These are phyloP conservation scores for Beauveria sp. DNA, from an alignment of 2,329 filamentous ascomycete genomes.

Conservation along the genomic window DNA sequence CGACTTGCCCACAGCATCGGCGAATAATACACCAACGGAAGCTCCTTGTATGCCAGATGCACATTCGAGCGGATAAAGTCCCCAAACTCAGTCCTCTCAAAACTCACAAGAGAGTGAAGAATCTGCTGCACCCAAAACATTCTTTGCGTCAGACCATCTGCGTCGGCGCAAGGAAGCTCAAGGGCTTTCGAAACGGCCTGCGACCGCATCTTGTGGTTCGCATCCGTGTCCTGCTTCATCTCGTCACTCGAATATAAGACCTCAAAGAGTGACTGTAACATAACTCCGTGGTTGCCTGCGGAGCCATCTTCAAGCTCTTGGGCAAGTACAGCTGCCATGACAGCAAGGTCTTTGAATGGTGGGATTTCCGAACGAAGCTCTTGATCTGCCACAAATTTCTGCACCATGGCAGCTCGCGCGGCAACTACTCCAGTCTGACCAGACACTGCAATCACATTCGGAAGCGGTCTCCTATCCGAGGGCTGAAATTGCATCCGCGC, in stretches of 20 bases:
- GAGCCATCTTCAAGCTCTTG: background rate
- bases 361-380: background rate
- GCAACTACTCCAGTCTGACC: slow-evolving; percentile 11
- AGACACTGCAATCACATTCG: slow-evolving; percentile 16
- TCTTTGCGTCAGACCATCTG: slow-evolving; percentile 17
- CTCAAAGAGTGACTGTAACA: background rate
- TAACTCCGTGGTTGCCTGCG: background rate
- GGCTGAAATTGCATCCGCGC: slow-evolving; percentile 21
- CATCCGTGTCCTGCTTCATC: background rate
- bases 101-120: slow-evolving; percentile 13
- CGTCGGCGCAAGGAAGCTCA: slow-evolving; percentile 12
- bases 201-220: background rate
- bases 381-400: background rate
- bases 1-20: slow-evolving; percentile 15
- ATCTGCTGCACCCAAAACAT: slow-evolving; percentile 24
- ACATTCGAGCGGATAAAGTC: slow-evolving; percentile 16
- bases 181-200: slow-evolving; percentile 7
- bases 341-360: background rate
- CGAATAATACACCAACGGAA: slow-evolving; percentile 22
- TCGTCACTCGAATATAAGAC: background rate
- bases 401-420: background rate
- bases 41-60: slow-evolving; percentile 19
- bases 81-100: slow-evolving; percentile 12
- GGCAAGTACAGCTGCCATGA: background rate
- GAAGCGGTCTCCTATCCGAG: slow-evolving; percentile 21